Base-by-base conservation (phyloP, 2,329 filamentous ascomycete species). In the Sarocladium oryzae region DNA sequence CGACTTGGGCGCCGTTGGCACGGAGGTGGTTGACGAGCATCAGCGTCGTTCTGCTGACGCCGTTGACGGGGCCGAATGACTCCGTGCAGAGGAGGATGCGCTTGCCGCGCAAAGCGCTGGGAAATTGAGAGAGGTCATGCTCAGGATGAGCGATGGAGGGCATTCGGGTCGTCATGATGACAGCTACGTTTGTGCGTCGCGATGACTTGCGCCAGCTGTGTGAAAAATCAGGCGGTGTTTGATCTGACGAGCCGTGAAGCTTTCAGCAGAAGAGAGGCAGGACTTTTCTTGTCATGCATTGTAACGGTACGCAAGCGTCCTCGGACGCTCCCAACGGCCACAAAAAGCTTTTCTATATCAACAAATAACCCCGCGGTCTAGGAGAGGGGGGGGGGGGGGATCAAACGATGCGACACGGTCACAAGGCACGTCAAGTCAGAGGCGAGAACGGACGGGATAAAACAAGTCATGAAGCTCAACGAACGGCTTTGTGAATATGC, bases 61-160 rank as follows among this genome's bases (percentile, higher is more conserved):
- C 84, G 60, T 88, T 88, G 61, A 88, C 81, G 0, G 84, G 84
- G 2, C 84, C 84, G 53, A 86, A 84, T 1, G 83, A 87, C 62
- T 88, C 85, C 13, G 84, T 87, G 55, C 83, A 85, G 7, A 88
- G 74, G 7, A 88, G 67, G 54, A 88, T 74, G 55, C 77, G 77
- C 63, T 81, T 84, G 9, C 79, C 81, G 33, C 71, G 66, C n/a
- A 87, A 71, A 8, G 69, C 60, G 1, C 61, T 37, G 0, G 76
- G 76, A 54, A 79, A 80, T 35, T 63, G 55, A 10, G 71, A 65
- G 49, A 73, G 60, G 53, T 77, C 69, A 56, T 72, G 69, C 8
- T 60, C 59, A 16, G 58, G 56, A 36, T 56, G 59, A 23, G 54
- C 30, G 46, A 49, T 36, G 32, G 46, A 26, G 15, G 33, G 46